Conservation (phyloP, 1,284 basidiomycete genomes). For the Tilletia walkeri region DNA sequence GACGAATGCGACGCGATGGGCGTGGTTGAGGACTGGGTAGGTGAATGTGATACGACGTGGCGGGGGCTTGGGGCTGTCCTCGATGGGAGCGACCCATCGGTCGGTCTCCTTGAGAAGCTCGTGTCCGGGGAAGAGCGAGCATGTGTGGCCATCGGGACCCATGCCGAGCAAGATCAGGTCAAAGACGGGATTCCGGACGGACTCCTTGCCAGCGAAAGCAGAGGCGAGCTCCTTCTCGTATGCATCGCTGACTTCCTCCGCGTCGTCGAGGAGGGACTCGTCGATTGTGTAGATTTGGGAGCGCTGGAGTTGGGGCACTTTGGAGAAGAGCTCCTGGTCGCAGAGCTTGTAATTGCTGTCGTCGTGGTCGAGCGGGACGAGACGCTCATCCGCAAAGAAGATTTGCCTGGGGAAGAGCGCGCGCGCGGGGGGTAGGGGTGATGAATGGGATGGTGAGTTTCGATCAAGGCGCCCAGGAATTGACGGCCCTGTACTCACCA, state of each 20-base stretch:
- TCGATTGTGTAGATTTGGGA: slow-evolving; percentile 85
- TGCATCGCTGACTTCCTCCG: slow-evolving; percentile 80
- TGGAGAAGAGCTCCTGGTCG: slow-evolving; percentile 73
- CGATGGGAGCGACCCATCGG: slow-evolving; percentile 89
- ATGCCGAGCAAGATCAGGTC: slow-evolving; percentile 56
- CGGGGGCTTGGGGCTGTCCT: slow-evolving; percentile 93
- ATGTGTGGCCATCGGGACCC: slow-evolving; percentile 82
- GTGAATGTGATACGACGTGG: slow-evolving; percentile 68
- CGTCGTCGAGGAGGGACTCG: slow-evolving; percentile 64
- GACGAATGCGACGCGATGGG: slow-evolving; percentile 80
- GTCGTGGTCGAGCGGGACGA: slow-evolving; percentile 84
- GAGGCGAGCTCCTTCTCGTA: slow-evolving; percentile 88
- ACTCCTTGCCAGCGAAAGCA: slow-evolving; percentile 65
- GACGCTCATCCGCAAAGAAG: slow-evolving; percentile 95
- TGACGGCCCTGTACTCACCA: slow-evolving; percentile 66
- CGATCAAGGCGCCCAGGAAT: no score
- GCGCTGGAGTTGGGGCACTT: slow-evolving; percentile 67
- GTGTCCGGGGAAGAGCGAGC: slow-evolving; percentile 90
- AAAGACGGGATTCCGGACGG: slow-evolving; percentile 53
- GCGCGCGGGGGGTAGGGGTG: not conserved
- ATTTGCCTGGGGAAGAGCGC: slow-evolving; percentile 71
- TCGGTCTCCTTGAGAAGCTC: slow-evolving; percentile 77
- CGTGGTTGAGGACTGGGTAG: slow-evolving; percentile 59
- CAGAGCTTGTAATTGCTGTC: slow-evolving; percentile 88
- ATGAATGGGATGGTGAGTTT: not conserved